Percentiles rank a stretch among this genome's conserved stretches.
Conservation (phyloP, 257 asterid species). For the Cynanchum wilfordii region DNA sequence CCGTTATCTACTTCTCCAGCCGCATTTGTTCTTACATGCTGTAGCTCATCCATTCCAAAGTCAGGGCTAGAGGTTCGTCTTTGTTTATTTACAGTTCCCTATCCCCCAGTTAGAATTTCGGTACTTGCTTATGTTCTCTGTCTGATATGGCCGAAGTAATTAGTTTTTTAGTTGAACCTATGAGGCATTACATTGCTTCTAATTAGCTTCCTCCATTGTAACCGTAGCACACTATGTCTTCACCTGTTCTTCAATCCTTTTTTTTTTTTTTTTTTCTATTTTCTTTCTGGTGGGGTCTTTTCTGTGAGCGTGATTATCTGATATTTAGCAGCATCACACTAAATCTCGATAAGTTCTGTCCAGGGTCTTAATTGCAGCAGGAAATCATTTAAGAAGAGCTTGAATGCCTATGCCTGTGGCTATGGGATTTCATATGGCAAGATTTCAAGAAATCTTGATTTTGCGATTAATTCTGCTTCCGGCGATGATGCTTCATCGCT, state of each 20-base stretch:
- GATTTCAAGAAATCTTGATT: conserved; percentile 29
- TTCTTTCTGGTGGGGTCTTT: no score
- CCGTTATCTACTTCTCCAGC: conserved; percentile 38
- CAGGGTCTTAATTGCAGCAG: conserved; percentile 36
- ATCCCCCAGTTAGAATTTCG: background rate
- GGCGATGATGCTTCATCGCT: conserved; percentile 33
- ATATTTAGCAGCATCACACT: background rate
- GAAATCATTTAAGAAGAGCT: conserved; percentile 20
- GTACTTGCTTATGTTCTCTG: background rate
- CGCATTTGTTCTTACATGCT: conserved; percentile 25
- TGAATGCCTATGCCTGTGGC: conserved; percentile 8
- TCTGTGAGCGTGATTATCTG: background rate
- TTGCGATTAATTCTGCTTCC: conserved; percentile 30
- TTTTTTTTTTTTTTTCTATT: background rate
- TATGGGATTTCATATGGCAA: conserved; percentile 14
- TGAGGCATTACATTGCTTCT: background rate
- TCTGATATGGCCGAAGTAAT: background rate
- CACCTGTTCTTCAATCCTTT: background rate
- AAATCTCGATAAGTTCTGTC: conserved; percentile 2
- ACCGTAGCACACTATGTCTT: background rate
- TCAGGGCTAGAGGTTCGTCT: conserved; percentile 16
- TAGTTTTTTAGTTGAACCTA: background rate
- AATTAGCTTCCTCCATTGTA: background rate
- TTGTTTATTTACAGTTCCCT: background rate
- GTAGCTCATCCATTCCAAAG: conserved; percentile 19